Conservation (phyloP, 2,329 filamentous ascomycete species). For the Beauveria sp. region DNA sequence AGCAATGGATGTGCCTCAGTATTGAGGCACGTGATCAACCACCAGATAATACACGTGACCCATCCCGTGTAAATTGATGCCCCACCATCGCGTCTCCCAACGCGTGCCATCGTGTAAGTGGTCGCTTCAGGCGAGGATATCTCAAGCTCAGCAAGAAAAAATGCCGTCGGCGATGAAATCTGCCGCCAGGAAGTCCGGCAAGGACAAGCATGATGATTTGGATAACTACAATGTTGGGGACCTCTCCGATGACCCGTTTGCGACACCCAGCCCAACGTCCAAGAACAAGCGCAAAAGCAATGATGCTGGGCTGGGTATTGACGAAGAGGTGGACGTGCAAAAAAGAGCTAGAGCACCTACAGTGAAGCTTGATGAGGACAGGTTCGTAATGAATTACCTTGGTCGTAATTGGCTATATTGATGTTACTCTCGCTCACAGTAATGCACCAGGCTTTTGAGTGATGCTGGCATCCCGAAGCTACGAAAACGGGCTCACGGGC, state of each 20-base stretch:
- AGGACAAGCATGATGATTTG: constrained; percentile 49
- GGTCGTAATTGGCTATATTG: background rate
- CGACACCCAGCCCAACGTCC: constrained; percentile 34
- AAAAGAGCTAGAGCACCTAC: constrained; percentile 65
- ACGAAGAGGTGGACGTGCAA: constrained; percentile 75
- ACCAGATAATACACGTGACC: constrained; percentile 7
- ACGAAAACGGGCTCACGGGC: constrained; percentile 58
- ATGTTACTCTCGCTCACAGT: background rate
- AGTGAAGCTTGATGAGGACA: constrained; percentile 79
- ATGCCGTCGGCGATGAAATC: constrained; percentile 17
- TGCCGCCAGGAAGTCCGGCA: background rate
- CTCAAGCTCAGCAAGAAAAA: background rate
- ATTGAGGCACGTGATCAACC: constrained; percentile 21
- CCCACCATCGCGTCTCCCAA: constrained; percentile 18
- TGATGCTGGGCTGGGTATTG: constrained; percentile 61
- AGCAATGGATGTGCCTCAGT: constrained; percentile 23
- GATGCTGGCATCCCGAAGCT: constrained; percentile 77
- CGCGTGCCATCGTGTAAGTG: constrained; percentile 14
- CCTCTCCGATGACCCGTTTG: constrained; percentile 39
- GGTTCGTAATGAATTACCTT: constrained; percentile 34
- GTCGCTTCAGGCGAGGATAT: background rate
- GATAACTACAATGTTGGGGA: constrained; percentile 68
- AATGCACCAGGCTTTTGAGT: constrained; percentile 60
- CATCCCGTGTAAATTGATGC: constrained; percentile 4
- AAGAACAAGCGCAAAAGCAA: constrained; percentile 42